These are phyloP conservation scores for Verruconis gallopava DNA, from an alignment of 2,329 filamentous ascomycete genomes.

Conservation along the genomic window DNA sequence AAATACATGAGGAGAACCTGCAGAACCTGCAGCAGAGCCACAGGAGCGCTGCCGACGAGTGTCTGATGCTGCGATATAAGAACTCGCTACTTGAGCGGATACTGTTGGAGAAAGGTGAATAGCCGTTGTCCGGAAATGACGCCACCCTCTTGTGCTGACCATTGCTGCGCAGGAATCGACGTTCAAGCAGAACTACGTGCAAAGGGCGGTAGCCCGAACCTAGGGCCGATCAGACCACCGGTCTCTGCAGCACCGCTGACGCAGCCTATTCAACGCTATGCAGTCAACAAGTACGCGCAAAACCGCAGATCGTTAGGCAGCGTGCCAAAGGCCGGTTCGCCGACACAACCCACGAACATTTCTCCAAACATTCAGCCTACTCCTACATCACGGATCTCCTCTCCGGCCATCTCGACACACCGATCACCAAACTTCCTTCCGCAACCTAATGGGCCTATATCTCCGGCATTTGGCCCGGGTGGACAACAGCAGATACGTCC, in stretches of 20 bases:
- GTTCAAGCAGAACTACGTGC: slow-evolving; percentile 89
- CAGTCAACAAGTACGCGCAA: slow-evolving; percentile 8
- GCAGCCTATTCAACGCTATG: slow-evolving; percentile 10
- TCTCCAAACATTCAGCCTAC: slow-evolving; percentile 70
- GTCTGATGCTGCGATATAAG: slow-evolving; percentile 95
- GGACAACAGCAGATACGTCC: slow-evolving; percentile 29
- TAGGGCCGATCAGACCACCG: slow-evolving; percentile 44
- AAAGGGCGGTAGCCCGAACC: slow-evolving; percentile 77
- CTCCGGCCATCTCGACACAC: slow-evolving; percentile 44
- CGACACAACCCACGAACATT: slow-evolving; percentile 26
- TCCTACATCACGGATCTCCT: slow-evolving; percentile 64
- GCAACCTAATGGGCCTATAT: slow-evolving; percentile 46
- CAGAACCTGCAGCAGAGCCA: slow-evolving; percentile 89
- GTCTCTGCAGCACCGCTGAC: slow-evolving; percentile 14
- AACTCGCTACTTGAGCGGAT: slow-evolving; percentile 94
- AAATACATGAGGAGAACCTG: slow-evolving; percentile 88
- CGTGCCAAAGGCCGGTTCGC: slow-evolving; percentile 46
- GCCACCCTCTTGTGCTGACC: background rate
- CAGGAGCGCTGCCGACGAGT: slow-evolving; percentile 88
- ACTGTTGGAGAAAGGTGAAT: slow-evolving; percentile 79
- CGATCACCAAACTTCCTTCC: slow-evolving; percentile 47
- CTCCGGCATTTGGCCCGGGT: slow-evolving; percentile 44
- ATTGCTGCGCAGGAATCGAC: slow-evolving; percentile 59
- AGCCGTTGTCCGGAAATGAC: background rate
- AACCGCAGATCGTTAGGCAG: slow-evolving; percentile 58